Percentiles rank a stretch among this genome's conserved stretches.
phyloP scores from a whole-genome alignment of 2,329 filamentous ascomycete species.

The Diplodia sapinea region DNA sequence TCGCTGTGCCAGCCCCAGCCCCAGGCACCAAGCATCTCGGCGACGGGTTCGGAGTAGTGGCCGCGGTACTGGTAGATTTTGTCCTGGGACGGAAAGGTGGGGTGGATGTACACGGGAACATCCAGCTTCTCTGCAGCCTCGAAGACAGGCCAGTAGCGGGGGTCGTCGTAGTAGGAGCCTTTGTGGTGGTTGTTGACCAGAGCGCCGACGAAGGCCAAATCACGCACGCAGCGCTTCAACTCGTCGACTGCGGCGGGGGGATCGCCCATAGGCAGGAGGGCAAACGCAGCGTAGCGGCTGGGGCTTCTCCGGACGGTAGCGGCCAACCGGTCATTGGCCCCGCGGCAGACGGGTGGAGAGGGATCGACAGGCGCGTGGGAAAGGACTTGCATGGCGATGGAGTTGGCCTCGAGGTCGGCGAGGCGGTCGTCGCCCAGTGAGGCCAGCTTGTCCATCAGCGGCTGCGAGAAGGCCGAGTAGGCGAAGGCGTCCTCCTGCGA shows the following conservation, averaged over 20 bases:
- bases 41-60: slow-evolving; percentile 42
- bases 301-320: slow-evolving; percentile 33
- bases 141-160: slow-evolving; percentile 43
- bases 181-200: slow-evolving; percentile 55
- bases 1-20: slow-evolving; percentile 61
- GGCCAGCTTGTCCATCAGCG: slow-evolving; percentile 25
- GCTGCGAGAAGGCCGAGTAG: slow-evolving; percentile 16
- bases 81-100: slow-evolving; percentile 42
- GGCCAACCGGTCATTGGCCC: slow-evolving; percentile 30
- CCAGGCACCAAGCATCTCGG: slow-evolving; percentile 46
- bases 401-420: slow-evolving; percentile 27
- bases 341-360: slow-evolving; percentile 22
- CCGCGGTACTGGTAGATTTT: slow-evolving; percentile 36
- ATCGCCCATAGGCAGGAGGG: slow-evolving; percentile 45
- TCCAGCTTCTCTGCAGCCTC: slow-evolving; percentile 41
- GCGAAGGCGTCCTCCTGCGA: slow-evolving; percentile 25
- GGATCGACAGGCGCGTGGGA: slow-evolving; percentile 30
- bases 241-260: slow-evolving; percentile 42
- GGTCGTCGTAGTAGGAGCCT: slow-evolving; percentile 42
- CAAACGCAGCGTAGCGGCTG: slow-evolving; percentile 53
- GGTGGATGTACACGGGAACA: slow-evolving; percentile 46
- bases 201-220: slow-evolving; percentile 65
- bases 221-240: slow-evolving; percentile 40
- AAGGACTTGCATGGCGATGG: slow-evolving; percentile 29
- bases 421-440: slow-evolving; percentile 30